These are phyloP conservation scores for Diaporthe batatas DNA, from an alignment of 2,329 filamentous ascomycete genomes.

Conservation along the genomic window DNA sequence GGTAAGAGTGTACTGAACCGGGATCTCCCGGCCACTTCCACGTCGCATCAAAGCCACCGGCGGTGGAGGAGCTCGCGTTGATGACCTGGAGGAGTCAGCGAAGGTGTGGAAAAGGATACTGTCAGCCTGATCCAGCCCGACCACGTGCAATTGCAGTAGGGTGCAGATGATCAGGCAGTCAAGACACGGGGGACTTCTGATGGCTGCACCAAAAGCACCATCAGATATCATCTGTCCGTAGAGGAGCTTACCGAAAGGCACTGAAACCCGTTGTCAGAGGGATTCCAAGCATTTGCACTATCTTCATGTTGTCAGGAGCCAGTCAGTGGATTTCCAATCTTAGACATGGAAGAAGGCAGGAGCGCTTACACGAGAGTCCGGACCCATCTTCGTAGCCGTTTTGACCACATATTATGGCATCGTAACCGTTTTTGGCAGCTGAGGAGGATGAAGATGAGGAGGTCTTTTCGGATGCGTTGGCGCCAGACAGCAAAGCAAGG, in stretches of 20 bases:
- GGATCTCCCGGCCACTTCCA: constrained; percentile 50
- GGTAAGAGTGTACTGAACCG: constrained; percentile 50
- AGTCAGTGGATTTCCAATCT: background rate
- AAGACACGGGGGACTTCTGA: constrained; percentile 4
- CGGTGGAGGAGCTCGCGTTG: constrained; percentile 36
- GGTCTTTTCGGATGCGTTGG: background rate
- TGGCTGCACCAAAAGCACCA: background rate
- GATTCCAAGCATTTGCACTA: constrained; percentile 51
- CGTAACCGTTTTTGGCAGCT: constrained; percentile 44
- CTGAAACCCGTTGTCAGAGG: constrained; percentile 47
- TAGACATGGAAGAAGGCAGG: background rate
- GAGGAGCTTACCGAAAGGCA: constrained; percentile 49
- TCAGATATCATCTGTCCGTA: background rate
- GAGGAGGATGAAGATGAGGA: background rate
- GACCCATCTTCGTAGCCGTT: constrained; percentile 44
- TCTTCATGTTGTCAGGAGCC: constrained; percentile 41
- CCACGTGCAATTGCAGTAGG: constrained; percentile 1
- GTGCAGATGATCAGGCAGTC: background rate
- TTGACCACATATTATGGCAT: constrained; percentile 48
- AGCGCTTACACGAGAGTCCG: constrained; percentile 35
- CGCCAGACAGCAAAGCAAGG: constrained; percentile 40
- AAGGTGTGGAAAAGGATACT: background rate
- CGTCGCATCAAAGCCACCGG: constrained; percentile 49
- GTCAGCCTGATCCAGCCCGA: background rate
- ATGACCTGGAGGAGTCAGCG: constrained; percentile 26